These are phyloP conservation scores for Trypanosoma conorhini DNA, from an alignment of 208 protist species.

Conservation along the genomic window DNA sequence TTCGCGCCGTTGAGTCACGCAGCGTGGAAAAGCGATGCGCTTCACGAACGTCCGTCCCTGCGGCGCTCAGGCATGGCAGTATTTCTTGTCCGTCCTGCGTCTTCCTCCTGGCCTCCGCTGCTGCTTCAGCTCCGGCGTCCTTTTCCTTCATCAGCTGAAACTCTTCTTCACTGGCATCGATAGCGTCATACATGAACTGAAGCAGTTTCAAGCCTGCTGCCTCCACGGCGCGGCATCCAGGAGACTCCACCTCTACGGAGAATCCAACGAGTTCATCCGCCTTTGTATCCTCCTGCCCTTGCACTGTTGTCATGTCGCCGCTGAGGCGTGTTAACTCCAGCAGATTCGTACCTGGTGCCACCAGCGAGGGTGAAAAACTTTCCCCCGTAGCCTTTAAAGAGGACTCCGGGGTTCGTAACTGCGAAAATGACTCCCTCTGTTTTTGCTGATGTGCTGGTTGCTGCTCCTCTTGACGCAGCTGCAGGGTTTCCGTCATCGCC, in stretches of 20 bases:
- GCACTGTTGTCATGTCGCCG: not conserved
- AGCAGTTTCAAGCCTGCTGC: constrained; percentile 54
- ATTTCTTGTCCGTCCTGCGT: not conserved
- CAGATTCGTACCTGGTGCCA: not conserved
- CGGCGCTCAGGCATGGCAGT: not conserved
- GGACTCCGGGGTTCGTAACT: not conserved
- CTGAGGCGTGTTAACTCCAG: not conserved
- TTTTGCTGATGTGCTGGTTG: constrained; percentile 7
- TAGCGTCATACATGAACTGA: constrained; percentile 76
- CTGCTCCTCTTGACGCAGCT: not conserved
- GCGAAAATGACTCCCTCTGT: not conserved
- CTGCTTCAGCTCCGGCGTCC: not conserved
- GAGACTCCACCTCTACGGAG: constrained; percentile 23
- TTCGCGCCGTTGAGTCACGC: not conserved
- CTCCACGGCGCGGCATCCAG: not conserved
- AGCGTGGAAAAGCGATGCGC: not conserved
- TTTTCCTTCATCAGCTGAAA: not conserved
- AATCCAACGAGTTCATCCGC: constrained; percentile 17
- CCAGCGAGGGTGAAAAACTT: not conserved
- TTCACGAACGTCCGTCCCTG: not conserved
- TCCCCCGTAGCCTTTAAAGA: not conserved
- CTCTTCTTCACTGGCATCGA: constrained; percentile 21
- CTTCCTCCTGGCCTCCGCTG: not conserved
- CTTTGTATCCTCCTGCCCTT: not conserved
- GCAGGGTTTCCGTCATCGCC: not conserved